Conservation (phyloP, 2,329 filamentous ascomycete genomes). For the Colletotrichum sp. region DNA sequence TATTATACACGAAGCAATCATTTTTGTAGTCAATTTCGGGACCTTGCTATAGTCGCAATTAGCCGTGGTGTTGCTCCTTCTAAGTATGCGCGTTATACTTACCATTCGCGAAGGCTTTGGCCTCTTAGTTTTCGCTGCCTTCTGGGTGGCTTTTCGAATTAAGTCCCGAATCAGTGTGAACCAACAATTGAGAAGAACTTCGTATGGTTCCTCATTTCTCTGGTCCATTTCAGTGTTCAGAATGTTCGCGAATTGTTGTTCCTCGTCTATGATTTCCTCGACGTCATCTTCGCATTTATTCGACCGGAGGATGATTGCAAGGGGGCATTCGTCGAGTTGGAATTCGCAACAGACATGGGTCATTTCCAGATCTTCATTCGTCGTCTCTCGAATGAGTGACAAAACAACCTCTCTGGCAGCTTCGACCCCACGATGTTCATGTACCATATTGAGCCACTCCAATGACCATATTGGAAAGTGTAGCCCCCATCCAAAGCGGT, state of each 20-base stretch:
- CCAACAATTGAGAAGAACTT: accelerated
- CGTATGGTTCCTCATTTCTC: accelerated
- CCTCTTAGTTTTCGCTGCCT: background rate
- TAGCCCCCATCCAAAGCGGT: accelerated
- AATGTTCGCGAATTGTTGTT: background rate
- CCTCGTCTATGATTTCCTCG: background rate
- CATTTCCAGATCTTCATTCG: background rate
- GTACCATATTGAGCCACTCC: background rate
- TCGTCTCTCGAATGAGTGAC: background rate
- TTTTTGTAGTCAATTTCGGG: background rate
- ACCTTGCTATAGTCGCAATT: background rate
- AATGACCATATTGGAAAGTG: background rate
- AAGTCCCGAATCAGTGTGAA: accelerated
- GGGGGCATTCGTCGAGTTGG: background rate
- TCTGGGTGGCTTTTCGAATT: background rate
- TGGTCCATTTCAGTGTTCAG: background rate
- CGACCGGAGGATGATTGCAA: accelerated
- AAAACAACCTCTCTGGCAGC: background rate
- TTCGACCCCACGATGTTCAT: background rate
- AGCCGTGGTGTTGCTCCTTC: accelerated
- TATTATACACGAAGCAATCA: background rate
- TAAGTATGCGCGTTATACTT: background rate
- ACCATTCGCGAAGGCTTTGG: background rate
- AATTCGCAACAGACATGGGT: background rate
- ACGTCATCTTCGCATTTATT: background rate